Evolutionary conservation across 129 eudicot genomes (phyloP), one percentile per base, ranked within the genome.

Genomic region (Lactuca saligna): DNA sequence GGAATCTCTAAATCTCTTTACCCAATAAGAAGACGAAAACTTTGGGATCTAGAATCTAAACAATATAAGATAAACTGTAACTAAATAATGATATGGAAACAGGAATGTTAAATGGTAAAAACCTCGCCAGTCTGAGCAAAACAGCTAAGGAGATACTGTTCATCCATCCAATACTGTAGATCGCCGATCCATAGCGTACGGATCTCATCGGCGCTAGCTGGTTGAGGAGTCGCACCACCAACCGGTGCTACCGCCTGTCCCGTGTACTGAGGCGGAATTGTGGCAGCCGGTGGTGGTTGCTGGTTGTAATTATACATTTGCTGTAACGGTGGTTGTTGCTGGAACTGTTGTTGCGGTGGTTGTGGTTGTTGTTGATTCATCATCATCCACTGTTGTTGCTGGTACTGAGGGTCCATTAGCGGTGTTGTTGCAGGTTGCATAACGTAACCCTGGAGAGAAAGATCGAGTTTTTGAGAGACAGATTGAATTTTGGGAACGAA

Each of bases 81-180:
- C 67, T 16, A 54, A 4, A 35, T 42, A 42, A 16, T 50, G 6
- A 67, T 3, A 33, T 39, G 16, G 41, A 42, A 42, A 39, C 11
- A 16, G 5, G 31, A 57, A 17, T 0, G 49, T 3, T 4, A 33
- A 32, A 29, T 5, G 16, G 17, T 3, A 35, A 11, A 46, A 61
- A 94, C 99, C 99, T 94, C 97, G 66, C 96, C 96, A 51, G 96
- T 42, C 25, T 78, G 78, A 7, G 82, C 86, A 51, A 94, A 94
- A 70, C 88, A 87, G 71, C 32, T 58, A 48, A 67, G 61, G 17
- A 94, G 70, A 63, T 89, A 94, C 71, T 75, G 71, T 75, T 94
- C 99, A 16, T 94, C 99, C 99, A 94, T 94, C 90, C 95, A 94
- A 68, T 75, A 76, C 84, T 94, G 99, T 16, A 94, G 91, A 87